phyloP scores from a whole-genome alignment of 371 early-diverging fungal genomes.

The Dinochytrium kinnereticum region DNA sequence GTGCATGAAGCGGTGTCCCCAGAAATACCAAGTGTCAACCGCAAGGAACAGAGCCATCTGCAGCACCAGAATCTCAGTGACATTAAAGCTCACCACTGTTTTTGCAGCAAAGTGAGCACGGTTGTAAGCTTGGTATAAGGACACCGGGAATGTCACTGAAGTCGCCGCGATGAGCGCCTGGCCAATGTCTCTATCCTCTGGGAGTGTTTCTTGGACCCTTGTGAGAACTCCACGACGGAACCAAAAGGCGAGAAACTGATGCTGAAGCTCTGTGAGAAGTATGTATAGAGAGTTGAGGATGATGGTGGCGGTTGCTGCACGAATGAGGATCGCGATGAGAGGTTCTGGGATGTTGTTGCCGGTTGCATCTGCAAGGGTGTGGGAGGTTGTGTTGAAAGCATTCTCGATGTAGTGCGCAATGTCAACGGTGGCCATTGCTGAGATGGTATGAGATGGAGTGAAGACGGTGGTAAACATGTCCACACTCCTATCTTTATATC shows the following conservation, averaged over 20 bases:
- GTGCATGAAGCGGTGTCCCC: constrained; percentile 28
- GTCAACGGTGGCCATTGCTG: background rate
- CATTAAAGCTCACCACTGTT: background rate
- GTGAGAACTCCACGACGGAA: constrained; percentile 6
- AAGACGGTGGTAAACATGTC: too few relatives aligned
- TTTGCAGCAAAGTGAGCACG: background rate
- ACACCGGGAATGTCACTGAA: constrained; percentile 10
- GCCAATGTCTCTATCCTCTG: background rate
- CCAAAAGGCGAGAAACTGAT: background rate
- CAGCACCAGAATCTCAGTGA: background rate
- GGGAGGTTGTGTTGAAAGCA: background rate
- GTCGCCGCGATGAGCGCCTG: background rate
- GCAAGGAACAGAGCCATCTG: background rate
- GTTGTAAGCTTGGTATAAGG: background rate
- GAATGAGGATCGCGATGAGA: background rate
- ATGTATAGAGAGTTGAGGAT: constrained; percentile 4
- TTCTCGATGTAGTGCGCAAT: background rate
- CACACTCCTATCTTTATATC: too few relatives aligned
- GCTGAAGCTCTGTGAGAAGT: constrained; percentile 11
- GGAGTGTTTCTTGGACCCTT: constrained; percentile 7
- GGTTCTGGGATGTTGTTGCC: background rate
- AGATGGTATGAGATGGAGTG: too few relatives aligned
- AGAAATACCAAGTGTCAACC: constrained; percentile 24
- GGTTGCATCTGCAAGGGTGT: background rate
- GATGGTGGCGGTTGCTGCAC: background rate